A percentile compares a stretch with the other conserved stretches of the same genome.
These are phyloP conservation scores for Gnaphalium uliginosum DNA, from an alignment of 129 eudicot genomes.

Conservation along the genomic window DNA sequence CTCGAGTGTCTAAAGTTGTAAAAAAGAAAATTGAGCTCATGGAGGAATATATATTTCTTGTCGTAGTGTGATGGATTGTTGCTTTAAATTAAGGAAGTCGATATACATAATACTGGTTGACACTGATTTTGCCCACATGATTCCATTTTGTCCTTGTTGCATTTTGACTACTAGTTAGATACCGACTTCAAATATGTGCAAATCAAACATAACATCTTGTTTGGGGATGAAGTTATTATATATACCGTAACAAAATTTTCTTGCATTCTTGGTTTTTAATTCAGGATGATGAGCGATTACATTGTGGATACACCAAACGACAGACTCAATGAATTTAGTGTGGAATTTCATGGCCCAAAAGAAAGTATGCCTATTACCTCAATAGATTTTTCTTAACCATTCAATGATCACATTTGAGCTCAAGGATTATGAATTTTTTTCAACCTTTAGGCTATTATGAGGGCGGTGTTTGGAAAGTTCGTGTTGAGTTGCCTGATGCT, in stretches of 20 bases:
- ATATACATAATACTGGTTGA: background rate
- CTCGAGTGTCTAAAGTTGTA: no score
- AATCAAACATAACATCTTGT: background rate
- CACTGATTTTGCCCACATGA: constrained; percentile 1
- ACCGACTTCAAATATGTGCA: background rate
- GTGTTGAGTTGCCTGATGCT: constrained; percentile 60
- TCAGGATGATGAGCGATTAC: constrained; percentile 95
- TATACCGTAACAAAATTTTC: background rate
- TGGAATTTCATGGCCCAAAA: constrained; percentile 84
- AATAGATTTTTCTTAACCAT: background rate
- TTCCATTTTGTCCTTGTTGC: background rate
- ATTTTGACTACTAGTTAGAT: background rate
- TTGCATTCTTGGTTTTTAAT: constrained; percentile 7
- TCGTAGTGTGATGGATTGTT: no score
- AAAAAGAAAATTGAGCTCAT: no score
- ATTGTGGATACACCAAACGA: constrained; percentile 76
- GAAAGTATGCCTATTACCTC: constrained; percentile 49
- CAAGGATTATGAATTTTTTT: background rate
- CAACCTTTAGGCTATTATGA: constrained; percentile 49
- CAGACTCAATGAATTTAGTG: constrained; percentile 65
- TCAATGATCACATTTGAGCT: background rate
- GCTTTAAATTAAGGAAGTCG: background rate
- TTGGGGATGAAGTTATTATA: background rate
- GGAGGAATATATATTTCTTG: no score
- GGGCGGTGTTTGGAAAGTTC: constrained; percentile 79